Evolutionary conservation across 2,329 filamentous ascomycete genomes (phyloP), one percentile per base, ranked within the genome.

Genomic region (Epichloe uncinata): DNA sequence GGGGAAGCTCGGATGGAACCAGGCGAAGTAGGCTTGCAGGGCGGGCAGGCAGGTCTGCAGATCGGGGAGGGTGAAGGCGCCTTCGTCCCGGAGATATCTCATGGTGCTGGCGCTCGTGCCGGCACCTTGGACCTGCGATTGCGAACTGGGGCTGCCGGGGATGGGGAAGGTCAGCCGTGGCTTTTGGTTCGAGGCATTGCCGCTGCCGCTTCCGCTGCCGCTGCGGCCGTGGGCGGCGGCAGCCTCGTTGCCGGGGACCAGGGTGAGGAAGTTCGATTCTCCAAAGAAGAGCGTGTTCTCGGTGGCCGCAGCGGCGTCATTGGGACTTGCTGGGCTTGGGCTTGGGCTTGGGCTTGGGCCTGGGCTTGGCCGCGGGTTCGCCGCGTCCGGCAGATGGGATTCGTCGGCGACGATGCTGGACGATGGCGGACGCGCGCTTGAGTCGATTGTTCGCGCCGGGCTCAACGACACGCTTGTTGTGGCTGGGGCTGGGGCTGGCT

Each of bases 1-100:
- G 0, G 76, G 74, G 45, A 78, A 79, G 49, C 73, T 73, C 0
- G 76, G 74, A 53, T 79, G 76, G 48, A 78, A 78, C 69, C 74
- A 76, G 20, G 66, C 63, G 49, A 79, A 79, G 60, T 78, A 79
- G 0, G 74, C 74, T 16, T 69, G 62, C 0, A 78, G 56, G 0
- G 75, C 63, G 1, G 65, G 65, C 4, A 71, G 61, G 41, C 70
- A 69, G 16, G 70, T 64, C 2, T 66, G 57, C 13, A 62, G 54
- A 2, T 69, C 64, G 0, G 75, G 74, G 22, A 75, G 69, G 0
- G 68, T 66, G 41, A 78, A 69, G 12, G 61, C 63, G 6, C 63
- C 62, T 42, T 72, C 67, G 35, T 72, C 69, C 12, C 68, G 69
- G 3, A 77, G 69, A 52, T 73, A 75, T 13, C 71, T 69, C 41